Percentiles rank a stretch among this genome's conserved stretches.
Evolutionary conservation across 371 early-diverging fungal species (phyloP).

Genomic region (Basidiobolus heterosporus): DNA sequence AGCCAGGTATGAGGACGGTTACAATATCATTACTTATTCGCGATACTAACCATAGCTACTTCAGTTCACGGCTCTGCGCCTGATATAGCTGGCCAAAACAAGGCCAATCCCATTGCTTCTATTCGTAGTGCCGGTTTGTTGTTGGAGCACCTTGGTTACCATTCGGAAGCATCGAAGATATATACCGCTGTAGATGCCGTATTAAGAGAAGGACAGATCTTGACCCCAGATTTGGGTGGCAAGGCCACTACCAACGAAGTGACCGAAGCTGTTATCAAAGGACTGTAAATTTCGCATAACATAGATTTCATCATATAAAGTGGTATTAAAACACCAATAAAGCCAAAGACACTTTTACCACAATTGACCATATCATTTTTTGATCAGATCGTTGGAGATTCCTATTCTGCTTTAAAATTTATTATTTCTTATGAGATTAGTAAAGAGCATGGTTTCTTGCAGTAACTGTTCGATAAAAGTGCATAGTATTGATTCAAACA

Average conservation of each 20-base stretch:
- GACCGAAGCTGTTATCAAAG: conserved; percentile 51
- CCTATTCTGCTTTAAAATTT: too few relatives aligned
- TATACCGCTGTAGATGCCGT: conserved; percentile 74
- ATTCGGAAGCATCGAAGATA: conserved; percentile 52
- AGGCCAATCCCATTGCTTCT: conserved; percentile 86
- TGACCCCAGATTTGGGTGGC: conserved; percentile 88
- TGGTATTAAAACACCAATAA: too few relatives aligned
- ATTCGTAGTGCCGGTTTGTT: conserved; percentile 83
- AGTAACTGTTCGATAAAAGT: too few relatives aligned
- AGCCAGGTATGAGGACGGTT: conserved; percentile 40
- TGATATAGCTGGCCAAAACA: conserved; percentile 87
- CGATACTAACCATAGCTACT: not conserved
- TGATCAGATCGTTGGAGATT: too few relatives aligned
- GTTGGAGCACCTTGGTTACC: conserved; percentile 64
- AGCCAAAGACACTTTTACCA: too few relatives aligned
- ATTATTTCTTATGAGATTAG: too few relatives aligned
- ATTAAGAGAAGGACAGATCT: conserved; percentile 33
- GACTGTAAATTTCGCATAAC: too few relatives aligned
- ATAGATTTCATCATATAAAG: too few relatives aligned
- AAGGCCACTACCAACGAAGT: conserved; percentile 67
- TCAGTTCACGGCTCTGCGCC: conserved; percentile 86
- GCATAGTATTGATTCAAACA: too few relatives aligned
- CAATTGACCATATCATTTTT: too few relatives aligned
- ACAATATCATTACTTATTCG: not conserved
- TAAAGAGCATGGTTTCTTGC: too few relatives aligned